Base-by-base conservation (phyloP, 108 stramenopile species). In the Pseudonitzschia pungens region DNA sequence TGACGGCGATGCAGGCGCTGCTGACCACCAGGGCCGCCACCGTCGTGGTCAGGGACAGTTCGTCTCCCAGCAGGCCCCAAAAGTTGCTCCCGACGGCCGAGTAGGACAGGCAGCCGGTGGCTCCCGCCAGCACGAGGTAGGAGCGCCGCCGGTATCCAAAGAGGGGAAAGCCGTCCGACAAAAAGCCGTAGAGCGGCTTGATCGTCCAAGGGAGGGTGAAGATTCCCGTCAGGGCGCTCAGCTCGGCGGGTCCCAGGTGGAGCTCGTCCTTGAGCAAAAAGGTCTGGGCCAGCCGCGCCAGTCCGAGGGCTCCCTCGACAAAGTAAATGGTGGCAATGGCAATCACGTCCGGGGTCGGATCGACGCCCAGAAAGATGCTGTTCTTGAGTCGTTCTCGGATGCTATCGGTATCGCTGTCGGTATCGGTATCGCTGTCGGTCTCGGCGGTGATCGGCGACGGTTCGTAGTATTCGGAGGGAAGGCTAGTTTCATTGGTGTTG, bases 241-340 rank as follows among this genome's bases (percentile, higher is more conserved):
- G 53, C 72, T 97, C 94, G 18, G 96, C 93, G 4, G 98, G 96
- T 31, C 89, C 91, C 44, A 98, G 78, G 56, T 92, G 86, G n/a
- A 97, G 78, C 67, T 96, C 91, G 78, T 98, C 96, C 72, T 98
- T 98, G 9, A 98, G 78, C 43, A 96, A 84, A 80, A 95, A 98
- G 1, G 94, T 97, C 71, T 93, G 91, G 56, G 97, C 95, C 36
- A 98, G 74, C 51, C 93, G 84, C 24, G 97, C 92, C 45, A 98
- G 76, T 29, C 95, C 96, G 24, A 98, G 69, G 14, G 96, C 96
- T n/a, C 97, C 97, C 71, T 98, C 96, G 11, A 97, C 95, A 73
- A 98, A 97, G 71, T 98, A 98, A 28, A 97, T 96, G 48, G 91
- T 85, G 22, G 87, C 78, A 64, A 98, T 97, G 31, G 96, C 92